Evolutionary conservation across 371 early-diverging fungal species (phyloP), one percentile per base, ranked within the genome.

Genomic region (Entomophthora muscae): DNA sequence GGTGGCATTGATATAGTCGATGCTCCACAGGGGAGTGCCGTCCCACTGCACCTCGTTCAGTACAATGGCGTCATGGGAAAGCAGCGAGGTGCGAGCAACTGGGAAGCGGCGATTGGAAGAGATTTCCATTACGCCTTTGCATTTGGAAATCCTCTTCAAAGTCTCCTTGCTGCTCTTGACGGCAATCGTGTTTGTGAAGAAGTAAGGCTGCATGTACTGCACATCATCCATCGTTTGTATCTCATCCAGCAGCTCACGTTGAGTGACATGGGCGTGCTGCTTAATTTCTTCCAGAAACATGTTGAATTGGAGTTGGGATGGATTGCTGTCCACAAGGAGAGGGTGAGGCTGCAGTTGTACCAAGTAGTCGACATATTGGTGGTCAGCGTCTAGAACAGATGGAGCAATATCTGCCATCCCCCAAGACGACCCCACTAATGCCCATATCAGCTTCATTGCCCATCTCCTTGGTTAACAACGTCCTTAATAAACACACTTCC

Each of bases 1-100:
- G 3, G 60, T n/a, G 17, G 60, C 60, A 29, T 59, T 59, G 22
- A 59, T 59, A 29, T 59, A 59, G 21, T 59, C 22, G 5, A 59
- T 13, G 42, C 60, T 59, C 60, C 60, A 59, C 2, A 22, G 60
- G 12, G 23, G n/a, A 21, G 21, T 17, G 10, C 60, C 60, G 24
- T 2, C 27, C 60, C 60, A 59, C n/a, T 59, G 24, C 1, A 32
- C 17, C 7, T 59, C 60, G 7, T 26, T 32, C 5, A 57, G 13
- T 2, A 32, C 60, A n/a, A 30, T 29, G 3, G 60, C 60, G 24
- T 30, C 23, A 32, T 59, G 12, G 22, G 21, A 32, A 13, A 10
- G 3, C n/a, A 13, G 12, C 21, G 13, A 23, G 32, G n/a, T 32
- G 10, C 32, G 21, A n/a, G 17, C 13, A 2, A 59, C 33, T 30